Evolutionary conservation across 2,329 filamentous ascomycete genomes (phyloP).

Genomic region (Ramularia endophylla): DNA sequence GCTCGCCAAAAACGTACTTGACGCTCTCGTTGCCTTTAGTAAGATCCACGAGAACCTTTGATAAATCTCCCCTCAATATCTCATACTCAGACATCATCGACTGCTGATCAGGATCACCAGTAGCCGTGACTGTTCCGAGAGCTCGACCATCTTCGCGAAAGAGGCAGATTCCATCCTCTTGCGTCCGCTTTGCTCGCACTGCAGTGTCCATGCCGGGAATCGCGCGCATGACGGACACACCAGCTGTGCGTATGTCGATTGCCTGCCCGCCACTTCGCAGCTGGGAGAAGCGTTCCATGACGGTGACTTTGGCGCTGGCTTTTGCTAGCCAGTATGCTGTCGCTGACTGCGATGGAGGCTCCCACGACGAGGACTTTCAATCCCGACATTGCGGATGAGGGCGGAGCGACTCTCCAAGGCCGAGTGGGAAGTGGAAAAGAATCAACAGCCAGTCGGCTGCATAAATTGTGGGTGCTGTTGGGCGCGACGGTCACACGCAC

Average conservation of each 20-base stretch:
- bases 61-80: constrained; percentile 33
- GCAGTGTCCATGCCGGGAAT: constrained; percentile 25
- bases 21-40: constrained; percentile 36
- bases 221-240: constrained; percentile 25
- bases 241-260: constrained; percentile 29
- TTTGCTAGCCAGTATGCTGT: constrained; percentile 22
- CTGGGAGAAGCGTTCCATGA: constrained; percentile 27
- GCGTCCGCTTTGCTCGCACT: constrained; percentile 21
- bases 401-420: no score
- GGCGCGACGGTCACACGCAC: no score
- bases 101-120: constrained; percentile 30
- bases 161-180: constrained; percentile 29
- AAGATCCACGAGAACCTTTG: constrained; percentile 30
- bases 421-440: no score
- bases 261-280: constrained; percentile 30
- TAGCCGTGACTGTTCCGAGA: constrained; percentile 27
- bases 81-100: constrained; percentile 34
- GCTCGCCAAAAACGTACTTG: constrained; percentile 37
- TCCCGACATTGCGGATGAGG: constrained; percentile 2
- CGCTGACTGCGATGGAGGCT: constrained; percentile 20
- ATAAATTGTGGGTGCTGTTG: no score
- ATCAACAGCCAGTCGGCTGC: no score
- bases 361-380: constrained; percentile 20
- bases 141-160: constrained; percentile 24
- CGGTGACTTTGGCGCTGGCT: constrained; percentile 17